Conservation (phyloP, 306 rosid genomes). For the Carpinus fangiana region DNA sequence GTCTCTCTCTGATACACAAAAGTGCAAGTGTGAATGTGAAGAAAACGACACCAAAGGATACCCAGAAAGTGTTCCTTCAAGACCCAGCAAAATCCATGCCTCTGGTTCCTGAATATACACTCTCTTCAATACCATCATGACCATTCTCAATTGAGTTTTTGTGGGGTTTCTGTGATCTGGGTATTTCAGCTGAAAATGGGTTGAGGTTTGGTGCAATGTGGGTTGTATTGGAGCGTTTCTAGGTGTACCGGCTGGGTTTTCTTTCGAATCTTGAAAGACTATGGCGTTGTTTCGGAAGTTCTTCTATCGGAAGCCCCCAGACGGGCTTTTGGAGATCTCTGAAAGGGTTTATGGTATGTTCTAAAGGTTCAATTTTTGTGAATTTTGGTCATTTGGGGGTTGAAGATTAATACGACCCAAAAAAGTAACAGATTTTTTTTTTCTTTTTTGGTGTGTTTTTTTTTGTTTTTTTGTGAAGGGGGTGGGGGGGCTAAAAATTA, state of each 20-base stretch:
- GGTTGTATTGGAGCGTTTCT: conserved; percentile 38
- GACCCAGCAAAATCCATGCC: conserved; percentile 64
- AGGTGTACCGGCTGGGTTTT: conserved; percentile 27
- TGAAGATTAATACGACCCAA: conserved; percentile 15
- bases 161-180: conserved; percentile 42
- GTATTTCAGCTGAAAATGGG: conserved; percentile 9
- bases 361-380: conserved; percentile 24
- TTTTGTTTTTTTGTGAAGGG: no score
- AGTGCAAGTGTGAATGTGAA: conserved; percentile 54
- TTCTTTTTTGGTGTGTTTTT: no score
- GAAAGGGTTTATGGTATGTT: conserved; percentile 93
- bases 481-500: neutral
- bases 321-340: conserved; percentile 91
- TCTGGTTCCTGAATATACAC: conserved; percentile 63
- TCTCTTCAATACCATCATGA: conserved; percentile 42
- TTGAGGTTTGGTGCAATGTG: conserved; percentile 43
- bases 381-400: conserved; percentile 19
- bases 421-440: neutral
- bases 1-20: conserved; percentile 42
- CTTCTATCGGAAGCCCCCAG: conserved; percentile 96
- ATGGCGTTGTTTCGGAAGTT: conserved; percentile 93
- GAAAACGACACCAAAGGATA: conserved; percentile 34
- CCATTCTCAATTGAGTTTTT: conserved; percentile 23
- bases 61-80: conserved; percentile 59
- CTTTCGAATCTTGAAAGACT: conserved; percentile 50